Conservation (phyloP, 2,329 filamentous ascomycete genomes). For the Sporothrix mexicana region DNA sequence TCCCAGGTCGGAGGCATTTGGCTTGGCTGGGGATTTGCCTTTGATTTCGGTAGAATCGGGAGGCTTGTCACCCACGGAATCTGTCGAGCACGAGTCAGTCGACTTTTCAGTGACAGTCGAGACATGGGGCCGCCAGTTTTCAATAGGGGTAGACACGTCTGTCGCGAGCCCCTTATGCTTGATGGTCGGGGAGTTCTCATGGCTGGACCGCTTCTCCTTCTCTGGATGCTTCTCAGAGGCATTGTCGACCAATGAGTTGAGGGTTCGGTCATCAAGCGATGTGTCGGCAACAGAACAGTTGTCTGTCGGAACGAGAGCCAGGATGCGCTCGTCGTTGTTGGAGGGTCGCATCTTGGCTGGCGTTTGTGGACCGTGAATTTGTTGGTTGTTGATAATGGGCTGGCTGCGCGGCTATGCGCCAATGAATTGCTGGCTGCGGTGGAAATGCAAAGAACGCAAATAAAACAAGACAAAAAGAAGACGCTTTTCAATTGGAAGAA, state of each 20-base stretch:
- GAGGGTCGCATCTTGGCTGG: neutral
- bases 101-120: constrained; percentile 23
- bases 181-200: neutral
- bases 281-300: constrained; percentile 17
- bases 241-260: neutral
- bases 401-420: no score
- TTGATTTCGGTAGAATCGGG: neutral
- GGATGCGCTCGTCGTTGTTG: constrained; percentile 4
- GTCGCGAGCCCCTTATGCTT: neutral
- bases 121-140: constrained; percentile 24
- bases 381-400: neutral
- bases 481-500: neutral
- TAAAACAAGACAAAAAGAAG: neutral
- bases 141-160: neutral
- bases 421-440: neutral
- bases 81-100: neutral
- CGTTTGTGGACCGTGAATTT: neutral
- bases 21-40: neutral
- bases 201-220: neutral
- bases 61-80: neutral
- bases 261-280: neutral
- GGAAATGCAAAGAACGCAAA: neutral
- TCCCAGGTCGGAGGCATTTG: neutral
- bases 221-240: neutral
- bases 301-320: constrained; percentile 8